These are phyloP conservation scores for Salmacisia buchloeana DNA, from an alignment of 1,284 basidiomycete genomes.

Conservation along the genomic window DNA sequence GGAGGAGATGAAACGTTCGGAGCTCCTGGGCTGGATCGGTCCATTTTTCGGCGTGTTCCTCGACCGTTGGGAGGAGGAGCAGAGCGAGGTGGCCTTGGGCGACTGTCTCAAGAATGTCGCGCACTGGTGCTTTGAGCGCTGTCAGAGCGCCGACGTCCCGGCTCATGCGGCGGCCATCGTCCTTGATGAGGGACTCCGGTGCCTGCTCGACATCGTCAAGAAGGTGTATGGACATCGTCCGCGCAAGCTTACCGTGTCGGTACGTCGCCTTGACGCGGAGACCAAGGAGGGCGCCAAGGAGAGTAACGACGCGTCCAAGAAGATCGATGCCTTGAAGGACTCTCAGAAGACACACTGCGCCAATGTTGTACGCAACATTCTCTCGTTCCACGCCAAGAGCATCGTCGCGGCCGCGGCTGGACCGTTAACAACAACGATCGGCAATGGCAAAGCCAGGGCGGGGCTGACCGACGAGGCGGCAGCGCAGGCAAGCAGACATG, in stretches of 20 bases:
- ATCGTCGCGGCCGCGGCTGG: neutral
- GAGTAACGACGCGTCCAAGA: too few species aligned
- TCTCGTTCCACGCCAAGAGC: neutral
- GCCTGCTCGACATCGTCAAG: neutral
- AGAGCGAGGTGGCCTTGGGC: constrained; percentile 21
- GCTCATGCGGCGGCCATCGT: neutral
- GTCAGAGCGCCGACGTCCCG: constrained; percentile 34
- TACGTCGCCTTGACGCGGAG: neutral
- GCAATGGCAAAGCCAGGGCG: neutral
- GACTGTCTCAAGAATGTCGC: constrained; percentile 38
- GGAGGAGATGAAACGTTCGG: constrained; percentile 16
- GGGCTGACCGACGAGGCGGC: neutral
- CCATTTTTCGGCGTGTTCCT: constrained; percentile 2
- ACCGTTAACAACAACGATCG: neutral
- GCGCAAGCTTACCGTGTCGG: neutral
- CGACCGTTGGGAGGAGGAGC: neutral
- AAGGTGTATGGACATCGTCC: neutral
- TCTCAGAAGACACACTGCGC: neutral
- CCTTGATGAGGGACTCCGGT: neutral
- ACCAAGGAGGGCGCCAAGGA: neutral
- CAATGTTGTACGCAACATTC: neutral
- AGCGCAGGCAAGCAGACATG: too few species aligned
- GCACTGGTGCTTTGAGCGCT: constrained; percentile 40
- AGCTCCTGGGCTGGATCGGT: constrained; percentile 25
- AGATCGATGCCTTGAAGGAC: neutral